Evolutionary conservation across 768 basidiomycete genomes (phyloP).

Genomic region (Hygrocybe punicea): DNA sequence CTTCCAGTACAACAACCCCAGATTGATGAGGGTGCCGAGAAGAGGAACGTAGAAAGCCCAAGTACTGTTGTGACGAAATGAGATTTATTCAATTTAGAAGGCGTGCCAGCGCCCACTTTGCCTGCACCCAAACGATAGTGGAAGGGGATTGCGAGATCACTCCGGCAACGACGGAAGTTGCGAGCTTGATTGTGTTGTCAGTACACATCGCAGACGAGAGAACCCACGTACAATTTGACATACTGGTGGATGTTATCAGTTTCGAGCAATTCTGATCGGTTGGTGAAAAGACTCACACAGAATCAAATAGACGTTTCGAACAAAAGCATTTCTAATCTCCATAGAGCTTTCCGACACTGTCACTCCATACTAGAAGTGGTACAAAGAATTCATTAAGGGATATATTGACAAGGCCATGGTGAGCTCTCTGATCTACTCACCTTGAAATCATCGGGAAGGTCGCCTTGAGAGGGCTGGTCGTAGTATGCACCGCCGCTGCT

Average conservation of each 20-base stretch:
- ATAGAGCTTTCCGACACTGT: slow-evolving; percentile 72
- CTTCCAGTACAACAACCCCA: slow-evolving; percentile 86
- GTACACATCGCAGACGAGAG: neutral
- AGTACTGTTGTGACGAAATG: slow-evolving; percentile 38
- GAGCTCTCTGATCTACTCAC: too few species aligned
- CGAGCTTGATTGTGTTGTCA: slow-evolving; percentile 40
- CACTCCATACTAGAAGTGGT: slow-evolving; percentile 80
- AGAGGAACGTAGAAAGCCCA: slow-evolving; percentile 82
- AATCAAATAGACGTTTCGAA: slow-evolving; percentile 89
- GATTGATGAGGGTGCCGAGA: slow-evolving; percentile 73
- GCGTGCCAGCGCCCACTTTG: too few species aligned
- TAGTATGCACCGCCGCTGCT: slow-evolving; percentile 48
- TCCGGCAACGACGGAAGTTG: slow-evolving; percentile 77
- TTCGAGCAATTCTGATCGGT: neutral
- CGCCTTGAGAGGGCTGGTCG: slow-evolving; percentile 70
- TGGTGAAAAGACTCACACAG: slow-evolving; percentile 76
- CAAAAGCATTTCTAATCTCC: slow-evolving; percentile 80
- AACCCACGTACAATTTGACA: slow-evolving; percentile 60
- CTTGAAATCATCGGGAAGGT: slow-evolving; percentile 93
- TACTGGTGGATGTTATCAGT: slow-evolving; percentile 38
- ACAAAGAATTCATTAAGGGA: too few species aligned
- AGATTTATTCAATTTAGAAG: neutral
- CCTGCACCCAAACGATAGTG: slow-evolving; percentile 66
- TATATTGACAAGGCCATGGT: too few species aligned
- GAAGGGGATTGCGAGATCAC: slow-evolving; percentile 59